Conservation (phyloP, 495 filamentous ascomycete species). For the Penicillium coprophilum region DNA sequence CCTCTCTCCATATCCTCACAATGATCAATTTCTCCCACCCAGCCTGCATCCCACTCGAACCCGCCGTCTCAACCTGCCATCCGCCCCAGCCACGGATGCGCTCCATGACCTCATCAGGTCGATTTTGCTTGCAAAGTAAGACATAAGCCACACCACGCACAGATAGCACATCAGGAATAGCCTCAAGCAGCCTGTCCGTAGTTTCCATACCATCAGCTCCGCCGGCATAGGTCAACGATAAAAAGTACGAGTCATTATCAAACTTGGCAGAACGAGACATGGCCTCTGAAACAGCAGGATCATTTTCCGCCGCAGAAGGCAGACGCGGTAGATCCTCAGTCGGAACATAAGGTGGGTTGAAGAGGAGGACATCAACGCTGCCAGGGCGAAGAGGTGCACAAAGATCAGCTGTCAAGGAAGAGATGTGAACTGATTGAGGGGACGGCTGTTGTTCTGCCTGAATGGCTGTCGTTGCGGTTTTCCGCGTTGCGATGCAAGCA, state of each 20-base stretch:
- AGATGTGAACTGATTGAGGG: slow-evolving; percentile 49
- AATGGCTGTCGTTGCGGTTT: slow-evolving; percentile 62
- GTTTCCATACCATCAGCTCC: slow-evolving; percentile 90
- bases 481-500: slow-evolving; percentile 66
- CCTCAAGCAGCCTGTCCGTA: slow-evolving; percentile 71
- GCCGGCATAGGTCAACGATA: slow-evolving; percentile 86
- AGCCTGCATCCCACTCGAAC: slow-evolving; percentile 76
- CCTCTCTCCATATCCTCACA: slow-evolving; percentile 69
- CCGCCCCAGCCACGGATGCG: slow-evolving; percentile 56
- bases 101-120: slow-evolving; percentile 70
- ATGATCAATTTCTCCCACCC: slow-evolving; percentile 92
- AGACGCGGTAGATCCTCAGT: slow-evolving; percentile 65
- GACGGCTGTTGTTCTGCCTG: slow-evolving; percentile 26
- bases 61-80: slow-evolving; percentile 79
- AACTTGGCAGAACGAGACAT: slow-evolving; percentile 45
- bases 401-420: slow-evolving; percentile 66
- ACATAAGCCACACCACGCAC: slow-evolving; percentile 80
- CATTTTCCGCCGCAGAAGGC: slow-evolving; percentile 31
- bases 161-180: slow-evolving; percentile 61
- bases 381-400: slow-evolving; percentile 52
- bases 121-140: slow-evolving; percentile 84
- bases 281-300: slow-evolving; percentile 12
- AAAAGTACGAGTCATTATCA: slow-evolving; percentile 71
- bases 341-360: slow-evolving; percentile 97
- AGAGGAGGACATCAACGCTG: slow-evolving; percentile 78